A percentile compares a stretch with the other conserved stretches of the same genome.
Conservation (phyloP, 371 early-diverging fungal species). For the Circinella umbellata region DNA sequence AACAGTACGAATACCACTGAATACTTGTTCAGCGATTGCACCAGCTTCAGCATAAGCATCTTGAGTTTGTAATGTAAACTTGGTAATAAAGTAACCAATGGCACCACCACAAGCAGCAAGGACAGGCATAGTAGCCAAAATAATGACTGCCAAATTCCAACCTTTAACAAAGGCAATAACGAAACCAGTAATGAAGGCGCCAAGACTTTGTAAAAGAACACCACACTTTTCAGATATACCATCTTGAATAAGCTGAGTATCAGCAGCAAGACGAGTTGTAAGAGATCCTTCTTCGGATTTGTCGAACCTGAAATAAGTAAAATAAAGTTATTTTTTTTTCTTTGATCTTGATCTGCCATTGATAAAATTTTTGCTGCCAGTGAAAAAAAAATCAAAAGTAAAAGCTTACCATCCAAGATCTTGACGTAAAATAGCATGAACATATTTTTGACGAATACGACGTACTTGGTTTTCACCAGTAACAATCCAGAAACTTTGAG, state of each 20-base stretch:
- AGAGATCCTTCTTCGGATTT: slow-evolving; percentile 68
- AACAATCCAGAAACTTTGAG: slow-evolving; percentile 46
- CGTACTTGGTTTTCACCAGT: slow-evolving; percentile 42
- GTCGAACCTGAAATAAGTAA: slow-evolving; percentile 68
- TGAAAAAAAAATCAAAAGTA: not conserved
- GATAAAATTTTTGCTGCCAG: not conserved
- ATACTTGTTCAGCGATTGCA: slow-evolving; percentile 65
- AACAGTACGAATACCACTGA: slow-evolving; percentile 88
- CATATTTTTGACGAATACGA: slow-evolving; percentile 55
- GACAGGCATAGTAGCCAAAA: slow-evolving; percentile 74
- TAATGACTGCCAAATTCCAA: slow-evolving; percentile 83
- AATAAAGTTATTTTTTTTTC: not conserved
- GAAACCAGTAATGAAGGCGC: slow-evolving; percentile 87
- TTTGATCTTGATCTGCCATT: too few species aligned
- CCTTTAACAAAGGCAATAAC: slow-evolving; percentile 85
- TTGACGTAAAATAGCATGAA: slow-evolving; percentile 84
- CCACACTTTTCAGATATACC: slow-evolving; percentile 90
- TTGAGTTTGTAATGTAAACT: slow-evolving; percentile 43
- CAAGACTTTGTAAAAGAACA: slow-evolving; percentile 64
- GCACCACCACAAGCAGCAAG: slow-evolving; percentile 55
- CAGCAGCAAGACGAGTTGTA: slow-evolving; percentile 78
- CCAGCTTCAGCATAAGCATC: slow-evolving; percentile 53
- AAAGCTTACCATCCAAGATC: slow-evolving; percentile 84
- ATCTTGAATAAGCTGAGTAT: slow-evolving; percentile 83
- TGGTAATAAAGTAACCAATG: slow-evolving; percentile 75